Conservation (phyloP, 2,329 filamentous ascomycete genomes). For the Paecilomyces sp. region DNA sequence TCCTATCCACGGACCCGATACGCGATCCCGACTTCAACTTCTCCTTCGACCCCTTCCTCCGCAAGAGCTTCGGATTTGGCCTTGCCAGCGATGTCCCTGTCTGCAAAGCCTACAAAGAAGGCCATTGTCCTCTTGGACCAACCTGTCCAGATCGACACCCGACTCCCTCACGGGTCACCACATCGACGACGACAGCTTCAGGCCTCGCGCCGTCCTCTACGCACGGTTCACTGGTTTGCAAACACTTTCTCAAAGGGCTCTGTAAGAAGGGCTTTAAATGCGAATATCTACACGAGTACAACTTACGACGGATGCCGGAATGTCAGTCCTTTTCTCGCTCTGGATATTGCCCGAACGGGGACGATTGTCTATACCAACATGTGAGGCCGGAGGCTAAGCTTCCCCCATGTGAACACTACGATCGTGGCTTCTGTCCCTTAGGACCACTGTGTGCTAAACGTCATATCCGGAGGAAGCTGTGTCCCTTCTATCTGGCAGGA, state of each 20-base stretch:
- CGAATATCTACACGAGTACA: slow-evolving; percentile 98
- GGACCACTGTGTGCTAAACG: slow-evolving; percentile 82
- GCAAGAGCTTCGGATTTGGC: slow-evolving; percentile 74
- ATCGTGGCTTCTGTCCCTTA: slow-evolving; percentile 87
- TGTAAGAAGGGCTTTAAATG: slow-evolving; percentile 97
- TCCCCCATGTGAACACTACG: slow-evolving; percentile 82
- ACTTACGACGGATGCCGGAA: slow-evolving; percentile 95
- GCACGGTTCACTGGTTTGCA: slow-evolving; percentile 70
- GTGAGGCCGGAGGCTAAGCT: slow-evolving; percentile 75
- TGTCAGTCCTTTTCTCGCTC: slow-evolving; percentile 94
- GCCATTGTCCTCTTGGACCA: slow-evolving; percentile 78
- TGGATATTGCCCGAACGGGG: slow-evolving; percentile 91
- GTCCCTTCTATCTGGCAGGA: slow-evolving; percentile 79
- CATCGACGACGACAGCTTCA: slow-evolving; percentile 36
- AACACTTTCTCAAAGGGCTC: slow-evolving; percentile 93
- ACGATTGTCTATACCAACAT: slow-evolving; percentile 91
- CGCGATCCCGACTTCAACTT: slow-evolving; percentile 54
- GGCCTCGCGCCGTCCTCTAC: slow-evolving; percentile 33
- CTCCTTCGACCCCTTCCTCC: slow-evolving; percentile 79
- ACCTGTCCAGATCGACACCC: slow-evolving; percentile 79
- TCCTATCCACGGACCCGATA: slow-evolving; percentile 27
- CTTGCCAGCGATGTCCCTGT: slow-evolving; percentile 70
- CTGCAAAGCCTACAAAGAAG: slow-evolving; percentile 79
- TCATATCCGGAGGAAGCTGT: slow-evolving; percentile 75
- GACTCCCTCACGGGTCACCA: slow-evolving; percentile 38